A percentile compares a stretch with the other conserved stretches of the same genome.
These are phyloP conservation scores for Cinnamomum micranthum DNA, from an alignment of 164 flowering plant genomes.

Conservation along the genomic window DNA sequence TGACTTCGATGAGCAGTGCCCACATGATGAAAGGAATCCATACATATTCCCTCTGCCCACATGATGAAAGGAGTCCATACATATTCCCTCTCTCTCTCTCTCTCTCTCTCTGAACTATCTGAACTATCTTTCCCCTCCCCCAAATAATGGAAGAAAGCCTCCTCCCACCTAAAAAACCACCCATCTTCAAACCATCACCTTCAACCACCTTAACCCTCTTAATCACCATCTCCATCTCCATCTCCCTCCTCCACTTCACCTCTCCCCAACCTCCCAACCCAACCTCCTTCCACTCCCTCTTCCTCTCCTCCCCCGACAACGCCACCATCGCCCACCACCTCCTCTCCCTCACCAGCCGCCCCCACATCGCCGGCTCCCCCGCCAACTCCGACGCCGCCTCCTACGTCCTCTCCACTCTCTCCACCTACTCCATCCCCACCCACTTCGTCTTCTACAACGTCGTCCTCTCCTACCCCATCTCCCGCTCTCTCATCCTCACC, in stretches of 20 bases:
- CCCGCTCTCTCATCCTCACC: conserved; percentile 38
- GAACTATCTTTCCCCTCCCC: background rate
- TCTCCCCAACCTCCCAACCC: conserved; percentile 23
- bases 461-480: conserved; percentile 46
- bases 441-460: conserved; percentile 45
- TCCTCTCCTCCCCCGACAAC: conserved; percentile 38
- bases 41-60: background rate
- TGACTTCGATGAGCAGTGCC: too few species aligned
- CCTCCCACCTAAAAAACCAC: background rate
- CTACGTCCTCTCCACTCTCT: conserved; percentile 49
- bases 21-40: background rate
- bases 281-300: conserved; percentile 36
- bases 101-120: background rate
- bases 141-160: background rate
- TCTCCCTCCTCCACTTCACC: conserved; percentile 18
- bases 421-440: conserved; percentile 31
- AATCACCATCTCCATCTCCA: conserved; percentile 23
- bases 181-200: conserved; percentile 6
- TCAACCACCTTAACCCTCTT: conserved; percentile 4
- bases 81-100: background rate
- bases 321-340: conserved; percentile 51
- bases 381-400: conserved; percentile 65
- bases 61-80: background rate
- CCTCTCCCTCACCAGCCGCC: conserved; percentile 52
- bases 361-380: conserved; percentile 62